Evolutionary conservation across 106 monocot genomes (phyloP).

Genomic region (Narthecium ossifragum): DNA sequence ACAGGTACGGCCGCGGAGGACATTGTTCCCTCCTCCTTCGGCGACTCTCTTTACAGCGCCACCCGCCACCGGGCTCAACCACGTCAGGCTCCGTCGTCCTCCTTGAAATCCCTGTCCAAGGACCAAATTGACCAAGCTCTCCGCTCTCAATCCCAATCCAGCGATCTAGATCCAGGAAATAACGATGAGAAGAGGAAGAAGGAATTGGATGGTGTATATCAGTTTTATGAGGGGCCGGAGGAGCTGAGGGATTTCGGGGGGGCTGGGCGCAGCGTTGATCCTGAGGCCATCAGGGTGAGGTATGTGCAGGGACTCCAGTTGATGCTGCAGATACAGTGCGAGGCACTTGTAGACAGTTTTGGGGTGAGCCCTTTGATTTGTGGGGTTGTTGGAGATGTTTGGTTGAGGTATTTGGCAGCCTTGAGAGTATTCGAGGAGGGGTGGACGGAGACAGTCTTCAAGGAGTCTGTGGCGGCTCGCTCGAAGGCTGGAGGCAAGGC

Average conservation of each 20-base stretch:
- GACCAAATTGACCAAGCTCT: constrained; percentile 11
- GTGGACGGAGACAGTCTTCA: constrained; percentile 37
- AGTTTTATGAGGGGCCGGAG: not conserved
- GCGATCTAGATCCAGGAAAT: not conserved
- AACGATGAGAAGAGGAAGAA: not conserved
- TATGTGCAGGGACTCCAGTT: constrained; percentile 81
- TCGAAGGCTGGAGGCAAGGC: not conserved
- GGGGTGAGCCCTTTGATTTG: constrained; percentile 48
- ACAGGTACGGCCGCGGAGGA: constrained; percentile 32
- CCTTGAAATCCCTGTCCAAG: not conserved
- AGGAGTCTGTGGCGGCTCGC: constrained; percentile 17
- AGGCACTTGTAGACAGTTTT: constrained; percentile 57
- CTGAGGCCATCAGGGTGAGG: constrained; percentile 29
- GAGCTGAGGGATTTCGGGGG: constrained; percentile 26
- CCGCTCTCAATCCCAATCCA: not conserved
- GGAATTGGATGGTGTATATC: too few relatives aligned
- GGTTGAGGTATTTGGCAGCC: constrained; percentile 46
- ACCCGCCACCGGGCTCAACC: constrained; percentile 14
- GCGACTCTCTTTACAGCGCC: constrained; percentile 30
- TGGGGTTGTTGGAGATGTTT: constrained; percentile 37
- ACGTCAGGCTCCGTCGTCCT: not conserved
- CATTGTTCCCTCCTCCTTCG: constrained; percentile 10
- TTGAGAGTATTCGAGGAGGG: constrained; percentile 36
- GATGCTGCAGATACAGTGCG: constrained; percentile 74
- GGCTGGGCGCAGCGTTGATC: not conserved